Evolutionary conservation across 306 rosid genomes (phyloP), one percentile per base, ranked within the genome.

Genomic region (Trifolium pratense): DNA sequence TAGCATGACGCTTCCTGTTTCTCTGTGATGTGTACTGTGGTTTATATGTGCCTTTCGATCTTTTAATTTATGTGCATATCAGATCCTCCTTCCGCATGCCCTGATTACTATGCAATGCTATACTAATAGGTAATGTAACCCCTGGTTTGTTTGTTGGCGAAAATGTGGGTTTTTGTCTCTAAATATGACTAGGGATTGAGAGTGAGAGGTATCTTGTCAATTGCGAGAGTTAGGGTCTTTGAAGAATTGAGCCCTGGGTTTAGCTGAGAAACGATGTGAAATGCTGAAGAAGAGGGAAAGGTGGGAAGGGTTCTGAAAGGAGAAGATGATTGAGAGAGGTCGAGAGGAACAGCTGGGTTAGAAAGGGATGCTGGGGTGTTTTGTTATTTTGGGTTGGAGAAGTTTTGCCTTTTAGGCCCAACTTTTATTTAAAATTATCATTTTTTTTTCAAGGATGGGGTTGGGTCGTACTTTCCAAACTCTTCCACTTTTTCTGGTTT

Each of bases 41-140:
- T 36, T 2, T 36, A 36, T 14, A 32, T 32, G 62, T 51, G 13
- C 31, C 18, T 18, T 31, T 15, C 32, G n/a, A 32, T 53, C 5
- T 70, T 36, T 36, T 68, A 7, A 6, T 58, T 58, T 10, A 59
- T 31, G 66, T 14, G 13, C 12, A 56, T 71, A 53, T 57, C 18
- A 14, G 57, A 57, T 39, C 67, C 51, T 36, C 36, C 31, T 10
- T 8, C 14, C 32, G 31, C 11, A 26, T 14, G 9, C 29, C 15
- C 43, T 60, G 43, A 32, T 16, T 61, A 32, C 13, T 16, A n/a
- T 32, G 45, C 45, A 37, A 37, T 37, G 42, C 43, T 7, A 39
- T 39, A 39, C 43, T 39, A 7, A 39, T 37, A 37, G 42, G 3
- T 26, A 26, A 26, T 5, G 10, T 9, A 37, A 37, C 42, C 3